Evolutionary conservation across 495 filamentous ascomycete genomes (phyloP).

Genomic region (Mytilinidion resinicola): DNA sequence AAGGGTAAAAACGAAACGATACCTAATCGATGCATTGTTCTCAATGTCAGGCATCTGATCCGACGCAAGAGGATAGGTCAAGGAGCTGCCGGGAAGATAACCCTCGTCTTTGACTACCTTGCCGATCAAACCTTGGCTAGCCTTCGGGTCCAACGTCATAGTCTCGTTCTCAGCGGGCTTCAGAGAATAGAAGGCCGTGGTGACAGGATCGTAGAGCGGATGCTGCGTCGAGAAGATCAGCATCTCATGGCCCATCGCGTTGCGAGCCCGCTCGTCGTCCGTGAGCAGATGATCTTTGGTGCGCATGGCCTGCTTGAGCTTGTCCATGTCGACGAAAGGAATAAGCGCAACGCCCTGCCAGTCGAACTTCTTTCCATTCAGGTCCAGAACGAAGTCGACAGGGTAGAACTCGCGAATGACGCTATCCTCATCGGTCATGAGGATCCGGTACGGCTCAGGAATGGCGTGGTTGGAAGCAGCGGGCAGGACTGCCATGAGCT

Average conservation of each 20-base stretch:
- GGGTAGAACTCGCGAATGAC: constrained; percentile 98
- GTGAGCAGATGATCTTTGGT: constrained; percentile 74
- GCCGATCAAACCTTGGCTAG: constrained; percentile 76
- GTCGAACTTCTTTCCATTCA: constrained; percentile 97
- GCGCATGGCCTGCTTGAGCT: constrained; percentile 75
- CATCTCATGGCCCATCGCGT: constrained; percentile 71
- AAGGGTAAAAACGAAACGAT: constrained; percentile 20
- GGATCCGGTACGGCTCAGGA: constrained; percentile 71
- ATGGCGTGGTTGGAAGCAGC: constrained; percentile 88
- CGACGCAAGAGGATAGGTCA: constrained; percentile 57
- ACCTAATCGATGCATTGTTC: constrained; percentile 79
- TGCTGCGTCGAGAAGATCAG: constrained; percentile 79
- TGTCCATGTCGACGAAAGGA: constrained; percentile 91
- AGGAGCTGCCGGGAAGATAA: constrained; percentile 66
- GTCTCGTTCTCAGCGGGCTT: constrained; percentile 55
- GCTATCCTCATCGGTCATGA: constrained; percentile 83
- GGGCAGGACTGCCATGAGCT: constrained; percentile 96
- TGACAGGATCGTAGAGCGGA: constrained; percentile 74
- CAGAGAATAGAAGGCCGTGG: constrained; percentile 82
- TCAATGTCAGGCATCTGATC: constrained; percentile 68
- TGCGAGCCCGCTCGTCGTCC: constrained; percentile 70
- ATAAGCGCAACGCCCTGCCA: constrained; percentile 95
- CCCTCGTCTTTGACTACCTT: constrained; percentile 70
- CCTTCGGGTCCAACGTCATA: constrained; percentile 62
- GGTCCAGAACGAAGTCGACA: constrained; percentile 81